These are phyloP conservation scores for Chrysosphaeria jannelii DNA, from an alignment of 2,329 filamentous ascomycete genomes.

Conservation along the genomic window DNA sequence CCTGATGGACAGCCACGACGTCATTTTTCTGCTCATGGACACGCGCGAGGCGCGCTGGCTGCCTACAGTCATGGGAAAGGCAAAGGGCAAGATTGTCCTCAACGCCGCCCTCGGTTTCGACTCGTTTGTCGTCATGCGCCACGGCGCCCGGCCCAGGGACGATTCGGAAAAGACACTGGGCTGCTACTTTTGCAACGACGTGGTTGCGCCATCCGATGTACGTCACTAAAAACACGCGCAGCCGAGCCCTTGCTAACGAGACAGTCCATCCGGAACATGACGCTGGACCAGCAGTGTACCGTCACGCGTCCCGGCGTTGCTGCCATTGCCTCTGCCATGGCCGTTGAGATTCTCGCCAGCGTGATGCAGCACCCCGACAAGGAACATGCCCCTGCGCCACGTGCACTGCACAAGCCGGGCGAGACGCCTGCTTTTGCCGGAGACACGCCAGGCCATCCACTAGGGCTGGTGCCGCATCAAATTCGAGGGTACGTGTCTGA, in stretches of 20 bases:
- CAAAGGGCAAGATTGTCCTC: constrained; percentile 77
- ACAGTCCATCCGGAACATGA: constrained; percentile 77
- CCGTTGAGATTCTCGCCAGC: constrained; percentile 73
- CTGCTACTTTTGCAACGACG: constrained; percentile 97
- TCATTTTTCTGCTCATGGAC: constrained; percentile 89
- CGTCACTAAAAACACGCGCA: constrained; percentile 12
- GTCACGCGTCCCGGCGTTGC: constrained; percentile 84
- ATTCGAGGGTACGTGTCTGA: constrained; percentile 48
- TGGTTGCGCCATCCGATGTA: constrained; percentile 79
- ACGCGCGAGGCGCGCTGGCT: constrained; percentile 85
- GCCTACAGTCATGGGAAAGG: constrained; percentile 86
- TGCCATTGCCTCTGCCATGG: constrained; percentile 64
- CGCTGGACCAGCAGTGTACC: constrained; percentile 91
- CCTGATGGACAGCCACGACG: constrained; percentile 65
- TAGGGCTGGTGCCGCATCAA: constrained; percentile 49
- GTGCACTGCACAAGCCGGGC: constrained; percentile 8
- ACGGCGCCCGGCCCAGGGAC: constrained; percentile 34
- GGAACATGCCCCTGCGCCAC: constrained; percentile 27
- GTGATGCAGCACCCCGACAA: constrained; percentile 61
- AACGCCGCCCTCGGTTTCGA: constrained; percentile 93
- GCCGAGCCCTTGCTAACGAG: background rate
- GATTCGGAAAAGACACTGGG: constrained; percentile 40
- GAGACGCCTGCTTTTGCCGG: constrained; percentile 16
- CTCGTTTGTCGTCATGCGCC: constrained; percentile 89
- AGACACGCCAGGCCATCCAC: constrained; percentile 25